Evolutionary conservation across 768 basidiomycete genomes (phyloP).

Genomic region (Boletales sp.): DNA sequence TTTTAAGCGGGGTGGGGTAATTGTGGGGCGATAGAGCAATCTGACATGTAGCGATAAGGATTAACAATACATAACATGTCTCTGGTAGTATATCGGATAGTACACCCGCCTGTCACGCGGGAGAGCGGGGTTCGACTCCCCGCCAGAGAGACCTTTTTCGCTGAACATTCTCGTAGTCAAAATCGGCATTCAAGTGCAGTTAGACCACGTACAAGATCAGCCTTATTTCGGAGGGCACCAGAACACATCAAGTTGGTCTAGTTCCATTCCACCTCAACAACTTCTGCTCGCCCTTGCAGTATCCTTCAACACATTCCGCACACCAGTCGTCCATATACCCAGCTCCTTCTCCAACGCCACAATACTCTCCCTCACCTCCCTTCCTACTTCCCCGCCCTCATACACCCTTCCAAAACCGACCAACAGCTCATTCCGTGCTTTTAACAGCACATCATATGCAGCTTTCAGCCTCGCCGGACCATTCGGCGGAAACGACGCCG

Average conservation of each 20-base stretch:
- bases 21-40: too few relatives aligned
- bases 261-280: neutral
- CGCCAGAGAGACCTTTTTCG: conserved; percentile 37
- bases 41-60: too few relatives aligned
- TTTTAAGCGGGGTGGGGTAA: too few relatives aligned
- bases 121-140: conserved; percentile 45
- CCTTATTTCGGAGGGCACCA: too few relatives aligned
- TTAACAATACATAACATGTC: conserved; percentile 5
- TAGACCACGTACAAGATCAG: too few relatives aligned
- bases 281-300: neutral
- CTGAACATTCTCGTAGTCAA: too few relatives aligned
- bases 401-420: conserved; percentile 70
- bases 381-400: conserved; percentile 71
- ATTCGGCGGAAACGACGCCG: conserved; percentile 56
- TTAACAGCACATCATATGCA: conserved; percentile 61
- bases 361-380: conserved; percentile 54
- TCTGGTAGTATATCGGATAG: conserved; percentile 52
- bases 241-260: too few relatives aligned
- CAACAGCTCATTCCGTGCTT: conserved; percentile 56
- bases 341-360: conserved; percentile 71
- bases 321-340: conserved; percentile 61
- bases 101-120: conserved; percentile 49
- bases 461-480: conserved; percentile 60
- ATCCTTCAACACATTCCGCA: conserved; percentile 55
- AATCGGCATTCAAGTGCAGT: too few relatives aligned